Evolutionary conservation across 1,284 basidiomycete genomes (phyloP), one percentile per base, ranked within the genome.

Genomic region (Singerocomus inundabilis): DNA sequence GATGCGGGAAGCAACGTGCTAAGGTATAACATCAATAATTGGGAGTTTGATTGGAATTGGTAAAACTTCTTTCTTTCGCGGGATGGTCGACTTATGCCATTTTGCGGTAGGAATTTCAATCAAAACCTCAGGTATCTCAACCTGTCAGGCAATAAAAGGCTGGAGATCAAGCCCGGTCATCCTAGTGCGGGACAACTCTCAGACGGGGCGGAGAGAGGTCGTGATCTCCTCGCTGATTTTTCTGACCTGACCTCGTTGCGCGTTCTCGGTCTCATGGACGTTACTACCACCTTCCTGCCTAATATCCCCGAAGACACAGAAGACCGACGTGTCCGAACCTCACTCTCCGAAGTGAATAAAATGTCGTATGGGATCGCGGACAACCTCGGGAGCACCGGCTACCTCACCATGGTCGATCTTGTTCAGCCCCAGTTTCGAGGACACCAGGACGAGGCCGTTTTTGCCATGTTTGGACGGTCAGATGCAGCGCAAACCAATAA

Each of bases 21-120:
- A 70, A 95, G 93, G 78, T 99, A 99, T 72, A 99, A 99, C 67
- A 95, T 98, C 58, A 91, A 93, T 62, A 99, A 99, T 65, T 96
- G 88, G 88, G 92, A 96, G 64, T 99, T 96, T 70, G 97, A 99
- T 72, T 99, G 96, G 96, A 99, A 99, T 70, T 99, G 97, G 97
- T 94, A 57, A 47, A 78, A 72, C 36, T 51, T 1, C 9, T 26
- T 12, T 26, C 12, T 18, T 30, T 28, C 28, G 6, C n/a, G 16
- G 10, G 54, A 39, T 24, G 24, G 30, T 32, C 24, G 25, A 44
- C 51, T 51, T 49, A 50, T 46, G 45, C 30, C 31, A 26, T 52
- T 28, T 33, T 44, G 31, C 15, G 25, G n/a, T 56, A 96, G 93
- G 93, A 98, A 98, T 69, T 97, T 94, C 78, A 99, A 98, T 68